Base-by-base conservation (phyloP, 2,329 filamentous ascomycete species). In the Colletotrichum sp. region DNA sequence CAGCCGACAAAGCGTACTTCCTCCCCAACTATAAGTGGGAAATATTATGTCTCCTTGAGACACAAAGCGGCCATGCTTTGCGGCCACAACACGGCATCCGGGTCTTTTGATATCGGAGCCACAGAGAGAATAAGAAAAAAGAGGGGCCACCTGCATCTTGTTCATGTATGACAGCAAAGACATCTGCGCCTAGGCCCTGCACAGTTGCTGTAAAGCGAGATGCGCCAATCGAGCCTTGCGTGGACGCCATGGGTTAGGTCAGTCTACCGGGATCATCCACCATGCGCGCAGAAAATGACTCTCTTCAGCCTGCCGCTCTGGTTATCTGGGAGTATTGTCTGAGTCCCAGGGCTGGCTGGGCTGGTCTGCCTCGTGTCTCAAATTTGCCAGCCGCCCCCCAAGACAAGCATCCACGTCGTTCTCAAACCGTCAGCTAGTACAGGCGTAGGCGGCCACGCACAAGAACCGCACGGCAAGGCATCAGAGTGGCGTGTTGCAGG, bases 111-210 rank as follows among this genome's bases (percentile, higher is more conserved):
- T 74, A 75, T 67, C 60, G 70, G 18, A 34, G 30, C 16, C 28
- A 57, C 9, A 21, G 28, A 30, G 34, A 13, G 36, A 15, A 24
- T 24, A 43, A 10, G 30, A 66, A 32, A 73, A 64, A 64, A 28
- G 70, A 69, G 57, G 66, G 66, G 61, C 66, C 52, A 16, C 32
- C 61, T 58, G 69, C 70, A 64, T 67, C 67, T 60, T 72, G 57
- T 32, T 60, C 58, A 72, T 65, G 75, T 76, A 72, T 69, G 72
- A 71, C 75, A 77, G 52, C 75, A 68, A 77, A 72, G 72, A 72
- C 55, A 65, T 65, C 75, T 75, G 72, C 72, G 74, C 73, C 58
- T 70, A 60, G 43, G 64, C 73, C 55, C 64, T 73, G 73, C 64
- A 63, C 43, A 48, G 18, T 34, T 68, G 15, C 73, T 75, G 69